Conservation (phyloP, 2,329 filamentous ascomycete genomes). For the Colletotrichum orbiculare region DNA sequence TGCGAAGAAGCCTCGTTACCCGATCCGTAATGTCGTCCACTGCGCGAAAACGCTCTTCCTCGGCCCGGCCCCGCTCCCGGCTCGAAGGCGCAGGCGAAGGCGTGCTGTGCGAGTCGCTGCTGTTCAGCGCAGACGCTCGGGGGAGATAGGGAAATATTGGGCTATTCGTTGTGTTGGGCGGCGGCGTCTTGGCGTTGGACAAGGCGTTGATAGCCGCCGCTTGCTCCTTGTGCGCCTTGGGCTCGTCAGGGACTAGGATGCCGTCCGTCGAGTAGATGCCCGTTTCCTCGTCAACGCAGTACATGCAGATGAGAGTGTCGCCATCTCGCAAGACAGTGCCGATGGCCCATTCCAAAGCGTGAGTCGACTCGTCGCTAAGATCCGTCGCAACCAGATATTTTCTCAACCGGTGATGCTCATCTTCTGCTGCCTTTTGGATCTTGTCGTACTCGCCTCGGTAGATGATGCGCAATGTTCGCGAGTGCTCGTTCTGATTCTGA, state of each 20-base stretch:
- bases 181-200: constrained; percentile 52
- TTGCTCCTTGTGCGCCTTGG: constrained; percentile 80
- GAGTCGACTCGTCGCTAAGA: constrained; percentile 91
- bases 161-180: constrained; percentile 38
- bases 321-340: constrained; percentile 94
- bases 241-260: constrained; percentile 75
- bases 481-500: constrained; percentile 77
- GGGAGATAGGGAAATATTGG: constrained; percentile 45
- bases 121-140: constrained; percentile 50
- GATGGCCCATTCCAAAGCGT: constrained; percentile 97
- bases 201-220: constrained; percentile 77
- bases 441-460: constrained; percentile 86
- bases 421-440: constrained; percentile 81
- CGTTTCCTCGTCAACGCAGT: constrained; percentile 90
- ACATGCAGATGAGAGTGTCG: constrained; percentile 92
- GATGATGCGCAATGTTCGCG: constrained; percentile 88
- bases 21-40: constrained; percentile 86
- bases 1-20: constrained; percentile 86
- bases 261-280: constrained; percentile 62
- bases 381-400: constrained; percentile 98
- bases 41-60: constrained; percentile 83
- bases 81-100: constrained; percentile 61
- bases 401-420: constrained; percentile 80
- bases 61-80: constrained; percentile 67
- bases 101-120: constrained; percentile 43